Evolutionary conservation across 2,329 filamentous ascomycete species (phyloP), one percentile per base, ranked within the genome.

Genomic region (Aspergillus luchuensis): DNA sequence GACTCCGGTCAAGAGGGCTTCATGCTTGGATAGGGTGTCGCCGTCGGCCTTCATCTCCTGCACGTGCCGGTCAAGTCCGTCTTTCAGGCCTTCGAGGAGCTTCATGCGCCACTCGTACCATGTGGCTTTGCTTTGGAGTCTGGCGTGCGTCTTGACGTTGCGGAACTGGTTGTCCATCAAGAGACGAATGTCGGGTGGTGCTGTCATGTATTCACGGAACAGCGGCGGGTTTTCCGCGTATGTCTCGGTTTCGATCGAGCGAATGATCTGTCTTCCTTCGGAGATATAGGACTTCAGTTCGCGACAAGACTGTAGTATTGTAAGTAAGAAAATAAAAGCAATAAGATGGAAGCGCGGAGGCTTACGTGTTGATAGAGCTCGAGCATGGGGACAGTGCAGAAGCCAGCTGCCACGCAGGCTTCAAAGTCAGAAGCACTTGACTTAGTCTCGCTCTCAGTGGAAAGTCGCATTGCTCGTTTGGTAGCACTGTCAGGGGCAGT

Each of bases 81-180:
- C 88, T 72, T 90, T 92, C 39, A 99, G 83, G 17, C 91, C 90
- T 58, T 92, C 84, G 30, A 91, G 88, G 23, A 98, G 84, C 70
- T 95, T 94, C 83, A 91, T 94, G 43, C 95, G 89, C 95, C 95
- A 99, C 71, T 94, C 90, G 74, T 99, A 99, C 95, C 95, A 99
- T 81, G 95, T 93, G 59, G 91, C 92, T 74, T 97, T 97, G 79
- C 94, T 97, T 55, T 93, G 82, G 13, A 97, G 83, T 25, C 95
- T 87, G 15, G 94, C 92, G 74, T 96, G 91, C 0, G 92, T 93
- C 80, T 97, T 98, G 76, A 97, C 90, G 71, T 98, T 97, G 76
- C 96, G 95, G 82, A 99, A 95, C 73, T 98, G 93, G 66, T 91
- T 95, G 78, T 99, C 94, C 89, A 99, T 96, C 56, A 96, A 83